Conservation (phyloP, 495 filamentous ascomycete genomes). For the Lasiosphaeria miniovina region DNA sequence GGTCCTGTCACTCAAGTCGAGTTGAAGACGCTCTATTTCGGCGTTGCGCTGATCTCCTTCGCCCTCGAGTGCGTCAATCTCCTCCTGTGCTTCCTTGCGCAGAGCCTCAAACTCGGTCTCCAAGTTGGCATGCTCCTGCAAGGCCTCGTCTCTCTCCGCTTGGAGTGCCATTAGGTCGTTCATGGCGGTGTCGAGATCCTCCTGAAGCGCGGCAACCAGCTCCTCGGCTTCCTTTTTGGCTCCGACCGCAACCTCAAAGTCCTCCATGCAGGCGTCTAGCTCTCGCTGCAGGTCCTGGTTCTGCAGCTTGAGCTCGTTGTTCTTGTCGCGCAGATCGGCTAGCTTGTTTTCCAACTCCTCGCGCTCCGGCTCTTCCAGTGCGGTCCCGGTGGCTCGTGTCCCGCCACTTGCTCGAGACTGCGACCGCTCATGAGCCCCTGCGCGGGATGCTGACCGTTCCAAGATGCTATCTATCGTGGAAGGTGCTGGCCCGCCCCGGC, state of each 20-base stretch:
- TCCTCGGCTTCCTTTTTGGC: conserved; percentile 57
- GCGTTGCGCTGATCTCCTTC: conserved; percentile 69
- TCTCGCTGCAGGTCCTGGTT: conserved; percentile 77
- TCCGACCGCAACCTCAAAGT: conserved; percentile 61
- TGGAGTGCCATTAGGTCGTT: conserved; percentile 80
- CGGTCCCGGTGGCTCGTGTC: conserved; percentile 58
- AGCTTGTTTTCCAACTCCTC: conserved; percentile 83
- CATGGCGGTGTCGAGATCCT: conserved; percentile 70
- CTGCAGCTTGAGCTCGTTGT: conserved; percentile 77
- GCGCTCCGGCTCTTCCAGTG: conserved; percentile 73
- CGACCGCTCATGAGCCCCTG: conserved; percentile 61
- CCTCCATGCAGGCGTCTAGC: conserved; percentile 63
- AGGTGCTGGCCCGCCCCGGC: conserved; percentile 55
- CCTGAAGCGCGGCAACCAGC: conserved; percentile 61
- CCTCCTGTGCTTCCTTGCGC: conserved; percentile 74
- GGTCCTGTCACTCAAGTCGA: conserved; percentile 65
- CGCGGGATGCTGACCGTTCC: conserved; percentile 86
- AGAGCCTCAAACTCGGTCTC: conserved; percentile 78
- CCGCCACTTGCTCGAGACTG: conserved; percentile 68
- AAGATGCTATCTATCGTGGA: conserved; percentile 86
- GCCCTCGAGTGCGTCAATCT: conserved; percentile 77
- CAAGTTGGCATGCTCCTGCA: conserved; percentile 72
- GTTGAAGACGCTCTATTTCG: conserved; percentile 68
- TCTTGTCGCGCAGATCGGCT: conserved; percentile 78
- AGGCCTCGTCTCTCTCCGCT: conserved; percentile 80